Base-by-base conservation (phyloP, 371 early-diverging fungal genomes). In the Mucor plumbeus region DNA sequence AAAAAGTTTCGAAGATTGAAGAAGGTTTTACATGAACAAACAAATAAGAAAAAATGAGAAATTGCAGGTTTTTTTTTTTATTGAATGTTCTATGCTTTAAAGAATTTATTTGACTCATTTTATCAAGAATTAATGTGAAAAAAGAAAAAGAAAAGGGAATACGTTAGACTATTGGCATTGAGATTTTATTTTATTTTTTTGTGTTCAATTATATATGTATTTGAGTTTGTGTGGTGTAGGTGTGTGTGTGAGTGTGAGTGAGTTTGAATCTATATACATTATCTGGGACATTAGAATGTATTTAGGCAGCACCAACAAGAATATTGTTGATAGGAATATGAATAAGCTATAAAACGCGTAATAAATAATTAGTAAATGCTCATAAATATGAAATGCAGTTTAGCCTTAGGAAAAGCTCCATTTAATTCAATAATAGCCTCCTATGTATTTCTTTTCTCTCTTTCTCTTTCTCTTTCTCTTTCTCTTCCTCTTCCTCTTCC, bases 321-420 rank as follows among this genome's bases (percentile, higher is more conserved):
- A 99, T 97, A 87, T 98, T 97, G 91, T 97, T 98, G 87, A 99
- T 97, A 67, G 99, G 99, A 78, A 99, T 99, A 83, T 99, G 99
- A 71, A 99, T 94, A 70, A 99, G 88, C 87, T 85, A 70, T 50
- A 57, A 41, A 13, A 68, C 60, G 64, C 48, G 64, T 68, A 39
- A 40, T 40, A 36, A 19, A 44, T 41, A 39, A 43, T 50, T 59
- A 59, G 53, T 19, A 6, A 53, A 11, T 13, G 19, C 17, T 3
- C n/a, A 33, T 38, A 9, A 38, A 7, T 38, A 38, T 11, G 38
- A 54, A n/a, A 15, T 43, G 15, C n/a, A 15, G 3, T 43, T 14
- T 43, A 43, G 43, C 43, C 15, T 43, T 6, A 43, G 5, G n/a
- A 15, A 43, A 15, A 43, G 15, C 19, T 50, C 19, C 41, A 59